Base-by-base conservation (phyloP, 768 basidiomycete species). In the Russula sp. region DNA sequence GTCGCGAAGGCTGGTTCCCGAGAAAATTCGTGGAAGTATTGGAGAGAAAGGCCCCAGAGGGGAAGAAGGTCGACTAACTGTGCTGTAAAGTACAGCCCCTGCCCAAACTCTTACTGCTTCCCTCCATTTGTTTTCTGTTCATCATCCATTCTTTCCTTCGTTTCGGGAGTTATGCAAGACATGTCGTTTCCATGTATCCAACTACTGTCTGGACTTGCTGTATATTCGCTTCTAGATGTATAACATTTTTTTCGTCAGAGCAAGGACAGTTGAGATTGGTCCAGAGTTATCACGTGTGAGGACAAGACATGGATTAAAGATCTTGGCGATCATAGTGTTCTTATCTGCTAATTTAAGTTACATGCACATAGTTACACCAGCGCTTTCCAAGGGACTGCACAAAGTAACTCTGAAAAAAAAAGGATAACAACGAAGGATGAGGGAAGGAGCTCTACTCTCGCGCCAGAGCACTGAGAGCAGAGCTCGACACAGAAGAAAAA, bases 1-100 rank as follows among this genome's bases (percentile, higher is more conserved):
- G 95, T 0, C 80, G 88, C 69, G 87, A 91, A 69, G 95, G 95
- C 0, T 98, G 94, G 93, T 97, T 98, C 81, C 95, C 95, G 2
- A 83, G 79, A 63, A 93, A 89, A 68, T 95, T 89, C 83, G 92
- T 95, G 5, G 84, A 92, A 73, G 79, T 89, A 4, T 74, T 90
- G 61, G 84, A 81, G 71, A 78, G 81, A 71, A 73, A 71, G 70
- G 78, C 53, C 24, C 30, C 65, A 1, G 69, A 76, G 60, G 70
- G 68, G 6, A 81, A 80, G 71, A 80, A 79, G 69, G 68, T 77
- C 9, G 76, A 80, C 36, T 81, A 68, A 40, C 16, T 36, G 36
- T n/a, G n/a, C n/a, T n/a, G n/a, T n/a, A n/a, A n/a, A n/a, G n/a
- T n/a, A n/a, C n/a, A n/a, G n/a, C n/a, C n/a, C n/a, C n/a, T n/a